These are phyloP conservation scores for Sporisorium scitamineum DNA, from an alignment of 1,284 basidiomycete species.

Conservation along the genomic window DNA sequence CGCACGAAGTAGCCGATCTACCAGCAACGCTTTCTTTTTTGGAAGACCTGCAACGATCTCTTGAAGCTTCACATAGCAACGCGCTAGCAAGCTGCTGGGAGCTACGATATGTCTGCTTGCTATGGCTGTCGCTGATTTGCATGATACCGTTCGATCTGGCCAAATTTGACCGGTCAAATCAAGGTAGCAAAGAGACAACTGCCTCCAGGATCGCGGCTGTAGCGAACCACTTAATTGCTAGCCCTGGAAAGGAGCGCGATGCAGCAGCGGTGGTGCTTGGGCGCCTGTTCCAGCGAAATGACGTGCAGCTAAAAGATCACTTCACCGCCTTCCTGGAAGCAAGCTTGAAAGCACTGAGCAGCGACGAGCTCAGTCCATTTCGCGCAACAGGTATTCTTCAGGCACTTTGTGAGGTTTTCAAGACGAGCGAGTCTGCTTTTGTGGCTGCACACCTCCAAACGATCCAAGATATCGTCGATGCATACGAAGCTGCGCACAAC, in stretches of 20 bases:
- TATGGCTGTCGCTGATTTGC: conserved; percentile 94
- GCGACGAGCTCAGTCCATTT: conserved; percentile 31
- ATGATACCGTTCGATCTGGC: conserved; percentile 92
- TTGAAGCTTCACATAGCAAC: neutral
- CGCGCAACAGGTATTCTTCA: conserved; percentile 77
- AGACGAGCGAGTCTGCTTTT: conserved; percentile 71
- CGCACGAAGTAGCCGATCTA: conserved; percentile 86
- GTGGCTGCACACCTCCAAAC: conserved; percentile 30
- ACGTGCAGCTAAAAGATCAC: conserved; percentile 27
- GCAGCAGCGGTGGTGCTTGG: conserved; percentile 80
- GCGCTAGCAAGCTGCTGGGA: conserved; percentile 75
- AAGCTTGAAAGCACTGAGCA: conserved; percentile 15
- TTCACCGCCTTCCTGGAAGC: conserved; percentile 23
- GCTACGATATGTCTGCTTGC: conserved; percentile 82
- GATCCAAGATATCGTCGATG: conserved; percentile 45
- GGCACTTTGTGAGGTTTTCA: conserved; percentile 79
- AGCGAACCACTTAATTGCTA: conserved; percentile 76
- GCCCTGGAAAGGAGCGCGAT: conserved; percentile 84
- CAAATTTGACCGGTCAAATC: conserved; percentile 79
- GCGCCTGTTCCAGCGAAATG: conserved; percentile 78
- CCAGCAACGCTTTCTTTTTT: conserved; percentile 80
- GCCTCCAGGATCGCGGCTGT: conserved; percentile 75
- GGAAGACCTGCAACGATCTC: conserved; percentile 69
- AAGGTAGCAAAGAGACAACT: conserved; percentile 68
- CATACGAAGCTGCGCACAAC: conserved; percentile 69